These are phyloP conservation scores for Thielaviopsis cerberus DNA, from an alignment of 2,329 filamentous ascomycete genomes.

Conservation along the genomic window DNA sequence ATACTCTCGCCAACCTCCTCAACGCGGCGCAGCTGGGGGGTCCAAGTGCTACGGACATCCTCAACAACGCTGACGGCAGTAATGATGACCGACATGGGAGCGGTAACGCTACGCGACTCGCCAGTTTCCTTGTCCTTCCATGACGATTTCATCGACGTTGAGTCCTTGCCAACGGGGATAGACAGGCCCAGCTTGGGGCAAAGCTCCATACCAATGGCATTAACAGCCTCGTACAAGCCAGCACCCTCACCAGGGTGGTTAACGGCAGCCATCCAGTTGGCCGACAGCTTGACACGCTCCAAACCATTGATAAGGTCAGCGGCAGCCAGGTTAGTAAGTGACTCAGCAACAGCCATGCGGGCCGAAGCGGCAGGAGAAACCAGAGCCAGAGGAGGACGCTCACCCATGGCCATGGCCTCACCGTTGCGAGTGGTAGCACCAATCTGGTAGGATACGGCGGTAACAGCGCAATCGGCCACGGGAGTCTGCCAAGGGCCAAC, in stretches of 20 bases:
- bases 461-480: constrained; percentile 85
- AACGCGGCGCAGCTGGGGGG: constrained; percentile 61
- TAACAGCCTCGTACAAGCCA: constrained; percentile 78
- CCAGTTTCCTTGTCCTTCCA: constrained; percentile 58
- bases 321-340: constrained; percentile 80
- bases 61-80: constrained; percentile 76
- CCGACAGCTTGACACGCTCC: constrained; percentile 67
- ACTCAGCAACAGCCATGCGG: constrained; percentile 89
- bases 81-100: constrained; percentile 78
- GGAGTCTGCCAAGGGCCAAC: constrained; percentile 92
- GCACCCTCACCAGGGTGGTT: constrained; percentile 84
- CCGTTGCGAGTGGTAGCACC: constrained; percentile 53
- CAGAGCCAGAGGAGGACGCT: constrained; percentile 73
- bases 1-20: constrained; percentile 81
- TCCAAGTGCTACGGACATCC: constrained; percentile 78
- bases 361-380: constrained; percentile 82
- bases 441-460: constrained; percentile 56
- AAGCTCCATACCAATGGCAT: constrained; percentile 80
- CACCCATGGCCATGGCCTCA: constrained; percentile 96
- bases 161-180: constrained; percentile 95
- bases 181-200: constrained; percentile 80
- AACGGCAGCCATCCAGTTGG: constrained; percentile 98
- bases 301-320: constrained; percentile 52
- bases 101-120: constrained; percentile 67
- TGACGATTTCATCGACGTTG: constrained; percentile 95